These are phyloP conservation scores for Kickxella alabastrina DNA, from an alignment of 192 early-diverging fungal species.

Conservation along the genomic window DNA sequence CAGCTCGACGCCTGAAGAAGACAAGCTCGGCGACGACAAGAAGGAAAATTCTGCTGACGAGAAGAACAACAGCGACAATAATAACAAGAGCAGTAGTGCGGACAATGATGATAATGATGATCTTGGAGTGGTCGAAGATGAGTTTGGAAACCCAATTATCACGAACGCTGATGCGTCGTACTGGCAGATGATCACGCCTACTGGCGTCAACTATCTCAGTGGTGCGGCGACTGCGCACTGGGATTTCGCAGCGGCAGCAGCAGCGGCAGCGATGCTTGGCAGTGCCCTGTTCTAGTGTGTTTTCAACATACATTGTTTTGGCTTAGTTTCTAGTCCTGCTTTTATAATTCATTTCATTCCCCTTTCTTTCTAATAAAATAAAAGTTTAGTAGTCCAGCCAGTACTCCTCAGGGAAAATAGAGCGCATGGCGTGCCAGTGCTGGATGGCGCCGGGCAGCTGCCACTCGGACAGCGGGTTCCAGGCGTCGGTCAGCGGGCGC, in stretches of 20 bases:
- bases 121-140: slow-evolving; percentile 23
- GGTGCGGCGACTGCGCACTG: slow-evolving; percentile 7
- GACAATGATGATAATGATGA: slow-evolving; percentile 5
- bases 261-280: slow-evolving; percentile 5
- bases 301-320: slow-evolving; percentile 1
- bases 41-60: slow-evolving; percentile 1
- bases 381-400: slow-evolving; percentile 66
- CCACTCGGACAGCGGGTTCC: slow-evolving; percentile 60
- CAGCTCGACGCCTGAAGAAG: slow-evolving; percentile 23
- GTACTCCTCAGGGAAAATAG: slow-evolving; percentile 62
- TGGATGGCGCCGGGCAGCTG: slow-evolving; percentile 56
- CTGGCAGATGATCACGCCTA: slow-evolving; percentile 41
- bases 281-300: slow-evolving; percentile 19
- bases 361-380: not conserved
- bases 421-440: slow-evolving; percentile 76
- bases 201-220: slow-evolving; percentile 43
- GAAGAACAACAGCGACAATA: slow-evolving; percentile 4
- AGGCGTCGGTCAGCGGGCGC: slow-evolving; percentile 59
- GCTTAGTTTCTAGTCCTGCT: not conserved
- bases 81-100: slow-evolving; percentile 2
- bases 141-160: slow-evolving; percentile 40
- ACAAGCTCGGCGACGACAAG: slow-evolving; percentile 16
- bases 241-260: not conserved
- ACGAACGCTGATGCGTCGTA: slow-evolving; percentile 31
- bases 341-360: not conserved